Conservation (phyloP, 129 eudicot species). For the Solidago caesia region DNA sequence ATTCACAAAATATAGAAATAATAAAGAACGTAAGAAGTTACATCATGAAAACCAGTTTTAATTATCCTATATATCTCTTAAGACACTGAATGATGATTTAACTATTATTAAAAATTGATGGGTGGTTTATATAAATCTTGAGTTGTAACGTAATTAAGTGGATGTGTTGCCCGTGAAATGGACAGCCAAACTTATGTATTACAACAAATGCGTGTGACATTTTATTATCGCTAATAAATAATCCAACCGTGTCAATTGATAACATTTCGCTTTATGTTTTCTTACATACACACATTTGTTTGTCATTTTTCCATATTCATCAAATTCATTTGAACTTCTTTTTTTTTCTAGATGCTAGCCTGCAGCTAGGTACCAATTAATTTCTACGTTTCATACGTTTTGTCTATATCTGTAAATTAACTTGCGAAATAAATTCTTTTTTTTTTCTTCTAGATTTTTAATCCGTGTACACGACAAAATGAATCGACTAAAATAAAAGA, state of each 20-base stretch:
- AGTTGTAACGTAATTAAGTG: constrained; percentile 7
- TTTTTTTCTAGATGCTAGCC: neutral
- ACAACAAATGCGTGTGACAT: constrained; percentile 4
- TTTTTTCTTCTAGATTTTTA: no score
- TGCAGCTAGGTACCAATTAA: no score
- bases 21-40: neutral
- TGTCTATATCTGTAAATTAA: no score
- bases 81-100: neutral
- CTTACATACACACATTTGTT: neutral
- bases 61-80: neutral
- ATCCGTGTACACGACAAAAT: no score
- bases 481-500: no score
- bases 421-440: no score
- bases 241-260: constrained; percentile 9
- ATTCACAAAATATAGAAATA: no score
- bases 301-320: neutral
- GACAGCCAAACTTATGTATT: neutral
- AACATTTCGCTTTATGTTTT: neutral
- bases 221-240: neutral
- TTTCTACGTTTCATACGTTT: no score
- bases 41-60: neutral
- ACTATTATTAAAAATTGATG: neutral
- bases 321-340: neutral
- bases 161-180: constrained; percentile 6
- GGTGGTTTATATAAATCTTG: neutral